Evolutionary conservation across 164 flowering plant genomes (phyloP).

Genomic region (Buxus sempervirens): DNA sequence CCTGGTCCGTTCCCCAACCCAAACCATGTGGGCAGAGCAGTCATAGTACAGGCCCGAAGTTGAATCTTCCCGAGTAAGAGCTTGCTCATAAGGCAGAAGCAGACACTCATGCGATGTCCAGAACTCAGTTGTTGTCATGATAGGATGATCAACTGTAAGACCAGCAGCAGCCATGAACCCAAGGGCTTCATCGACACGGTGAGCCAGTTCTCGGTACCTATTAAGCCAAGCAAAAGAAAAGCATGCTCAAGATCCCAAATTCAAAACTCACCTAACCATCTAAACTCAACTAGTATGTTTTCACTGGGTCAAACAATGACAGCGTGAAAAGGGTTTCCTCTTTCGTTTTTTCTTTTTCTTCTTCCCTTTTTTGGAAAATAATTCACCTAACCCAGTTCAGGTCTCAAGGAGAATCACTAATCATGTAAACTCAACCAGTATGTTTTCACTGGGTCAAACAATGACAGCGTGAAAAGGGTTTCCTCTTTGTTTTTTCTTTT

Average conservation of each 20-base stretch:
- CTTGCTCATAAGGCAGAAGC: slow-evolving; percentile 83
- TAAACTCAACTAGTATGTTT: background rate
- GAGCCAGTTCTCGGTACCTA: slow-evolving; percentile 89
- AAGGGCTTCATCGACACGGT: slow-evolving; percentile 85
- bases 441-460: background rate
- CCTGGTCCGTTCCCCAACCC: slow-evolving; percentile 94
- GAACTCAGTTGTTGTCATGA: slow-evolving; percentile 87
- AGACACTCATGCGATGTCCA: slow-evolving; percentile 97
- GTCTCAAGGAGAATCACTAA: background rate
- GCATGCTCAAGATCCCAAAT: background rate
- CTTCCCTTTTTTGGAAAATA: no score
- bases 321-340: no score
- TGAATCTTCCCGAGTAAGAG: slow-evolving; percentile 82
- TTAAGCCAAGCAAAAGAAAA: slow-evolving; percentile 1
- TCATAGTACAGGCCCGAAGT: slow-evolving; percentile 88
- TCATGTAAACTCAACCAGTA: background rate
- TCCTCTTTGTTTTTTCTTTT: no score
- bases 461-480: background rate
- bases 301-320: background rate
- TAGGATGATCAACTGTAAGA: slow-evolving; percentile 77
- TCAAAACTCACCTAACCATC: background rate
- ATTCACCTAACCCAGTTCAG: background rate
- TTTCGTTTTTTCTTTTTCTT: background rate
- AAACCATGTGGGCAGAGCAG: slow-evolving; percentile 91
- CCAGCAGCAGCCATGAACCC: slow-evolving; percentile 96